Evolutionary conservation across 768 basidiomycete species (phyloP).

Genomic region (Sporobolomyces pararoseus): DNA sequence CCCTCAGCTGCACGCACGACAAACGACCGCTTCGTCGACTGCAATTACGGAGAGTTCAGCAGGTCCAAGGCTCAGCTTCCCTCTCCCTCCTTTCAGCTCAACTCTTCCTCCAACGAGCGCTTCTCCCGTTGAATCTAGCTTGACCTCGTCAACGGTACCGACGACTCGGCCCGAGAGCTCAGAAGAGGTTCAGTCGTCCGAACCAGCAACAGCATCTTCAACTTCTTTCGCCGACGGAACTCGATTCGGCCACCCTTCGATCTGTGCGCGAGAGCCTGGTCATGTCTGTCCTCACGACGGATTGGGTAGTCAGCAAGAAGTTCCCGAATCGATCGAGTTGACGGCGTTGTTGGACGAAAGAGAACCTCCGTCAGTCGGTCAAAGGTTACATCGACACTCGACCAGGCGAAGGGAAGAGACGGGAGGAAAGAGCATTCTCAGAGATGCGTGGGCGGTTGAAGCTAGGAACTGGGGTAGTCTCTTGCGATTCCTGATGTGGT

Average conservation of each 20-base stretch:
- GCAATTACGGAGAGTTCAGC: constrained; percentile 9
- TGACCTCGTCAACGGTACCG: neutral
- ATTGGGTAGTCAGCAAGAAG: neutral
- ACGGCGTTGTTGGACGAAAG: neutral
- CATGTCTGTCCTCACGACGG: constrained; percentile 34
- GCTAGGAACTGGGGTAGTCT: constrained; percentile 25
- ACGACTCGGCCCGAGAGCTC: neutral
- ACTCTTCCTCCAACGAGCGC: neutral
- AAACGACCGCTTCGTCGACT: constrained; percentile 1
- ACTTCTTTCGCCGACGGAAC: constrained; percentile 21
- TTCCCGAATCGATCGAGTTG: constrained; percentile 26
- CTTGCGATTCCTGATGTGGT: constrained; percentile 36
- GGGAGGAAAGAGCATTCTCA: constrained; percentile 8
- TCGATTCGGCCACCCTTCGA: constrained; percentile 29
- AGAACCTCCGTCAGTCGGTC: neutral
- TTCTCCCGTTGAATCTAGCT: neutral
- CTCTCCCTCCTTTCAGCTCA: constrained; percentile 6
- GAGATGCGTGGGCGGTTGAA: constrained; percentile 30
- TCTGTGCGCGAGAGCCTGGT: constrained; percentile 26
- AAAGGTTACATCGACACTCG: neutral
- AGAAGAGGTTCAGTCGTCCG: no score
- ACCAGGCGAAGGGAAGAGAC: neutral
- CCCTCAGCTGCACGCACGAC: neutral
- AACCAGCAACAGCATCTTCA: neutral
- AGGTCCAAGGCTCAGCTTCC: neutral